Evolutionary conservation across 2,329 filamentous ascomycete species (phyloP), one percentile per base, ranked within the genome.

Genomic region (Paecilomyces dactylethromorphus): DNA sequence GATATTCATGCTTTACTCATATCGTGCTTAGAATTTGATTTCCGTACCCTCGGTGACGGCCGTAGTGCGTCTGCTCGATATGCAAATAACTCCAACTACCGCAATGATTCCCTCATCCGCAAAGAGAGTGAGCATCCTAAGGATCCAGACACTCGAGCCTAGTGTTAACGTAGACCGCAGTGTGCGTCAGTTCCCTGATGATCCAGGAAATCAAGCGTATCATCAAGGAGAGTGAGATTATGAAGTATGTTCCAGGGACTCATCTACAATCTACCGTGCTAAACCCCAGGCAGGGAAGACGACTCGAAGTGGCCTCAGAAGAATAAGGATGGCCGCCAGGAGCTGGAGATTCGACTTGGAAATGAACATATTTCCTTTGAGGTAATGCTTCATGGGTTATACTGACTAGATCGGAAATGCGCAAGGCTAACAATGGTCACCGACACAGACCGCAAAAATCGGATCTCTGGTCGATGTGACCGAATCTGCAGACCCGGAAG

Each of bases 51-150:
- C 53, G 91, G 91, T 57, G 94, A 99, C 74, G 94, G 94, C 56
- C 87, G 91, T 62, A 97, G 92, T 72, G 94, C 94, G 7, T 90
- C 94, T 56, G 92, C 93, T 32, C 88, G 94, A 77, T 99, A 99
- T 78, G 94, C 94, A 64, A 99, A 99, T 82, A 99, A 99, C 78
- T 97, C 93, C 59, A 99, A 99, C 79, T 99, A 99, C 79, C 88
- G 94, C 71, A 99, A 99, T 78, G 94, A 99, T 74, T 97, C 92
- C 63, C 81, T 99, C 67, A 99, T 99, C 72, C 89, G 94, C 65
- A 99, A 99, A 92, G 94, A 99, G 81, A 99, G 94, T 97, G 81
- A 67, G 92, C 76, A 50, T 33, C 54, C 26, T 59, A 32, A 57
- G 54, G 31, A 8, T 51, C 45, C 54, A 31, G 33, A 29, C 22